Base-by-base conservation (phyloP, 768 basidiomycete species). In the Phlebiopsis flavidoalba region DNA sequence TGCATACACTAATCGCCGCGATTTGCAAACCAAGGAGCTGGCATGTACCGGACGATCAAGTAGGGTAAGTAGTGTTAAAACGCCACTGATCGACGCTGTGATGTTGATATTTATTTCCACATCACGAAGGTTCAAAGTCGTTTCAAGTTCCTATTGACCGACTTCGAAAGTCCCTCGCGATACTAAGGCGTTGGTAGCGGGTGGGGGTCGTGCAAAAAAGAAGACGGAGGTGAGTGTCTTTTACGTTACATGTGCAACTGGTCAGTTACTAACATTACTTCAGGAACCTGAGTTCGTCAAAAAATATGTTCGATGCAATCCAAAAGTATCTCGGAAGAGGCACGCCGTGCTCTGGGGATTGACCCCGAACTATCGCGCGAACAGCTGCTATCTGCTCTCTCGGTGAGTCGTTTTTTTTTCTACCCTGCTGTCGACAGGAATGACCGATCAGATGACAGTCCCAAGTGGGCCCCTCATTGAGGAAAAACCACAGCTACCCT, bases 121-220 rank as follows among this genome's bases (percentile, higher is more conserved):
- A 45, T 11, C 59, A 21, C 67, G 26, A 31, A 95, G 95, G 69
- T 97, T 97, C 82, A 91, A n/a, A 91, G 67, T 93, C 92, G 1
- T 79, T n/a, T 96, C 62, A 83, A 84, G 64, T 94, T 99, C 80
- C 73, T 99, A 51, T 79, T 98, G 68, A 94, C 93, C 59, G 93
- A 99, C 73, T 95, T n/a, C 96, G 22, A 89, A 89, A 68, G 85
- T 99, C 6, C 90, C 95, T 50, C 81, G 97, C 69, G 91, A 98
- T 73, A 98, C 97, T 24, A 98, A 98, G 76, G 85, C 86, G 63
- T 81, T 99, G 14, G 95, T 99, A 1, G 93, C 93, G 7, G 86
- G 86, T n/a, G n/a, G n/a, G n/a, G n/a, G 97, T 98, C 31, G 84
- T n/a, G n/a, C 84, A 2, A 79, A 82, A 68, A 85, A 84, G 75